Percentiles rank a stretch among this genome's conserved stretches.
These are phyloP conservation scores for Dryas drummondii DNA, from an alignment of 306 rosid genomes.

Conservation along the genomic window DNA sequence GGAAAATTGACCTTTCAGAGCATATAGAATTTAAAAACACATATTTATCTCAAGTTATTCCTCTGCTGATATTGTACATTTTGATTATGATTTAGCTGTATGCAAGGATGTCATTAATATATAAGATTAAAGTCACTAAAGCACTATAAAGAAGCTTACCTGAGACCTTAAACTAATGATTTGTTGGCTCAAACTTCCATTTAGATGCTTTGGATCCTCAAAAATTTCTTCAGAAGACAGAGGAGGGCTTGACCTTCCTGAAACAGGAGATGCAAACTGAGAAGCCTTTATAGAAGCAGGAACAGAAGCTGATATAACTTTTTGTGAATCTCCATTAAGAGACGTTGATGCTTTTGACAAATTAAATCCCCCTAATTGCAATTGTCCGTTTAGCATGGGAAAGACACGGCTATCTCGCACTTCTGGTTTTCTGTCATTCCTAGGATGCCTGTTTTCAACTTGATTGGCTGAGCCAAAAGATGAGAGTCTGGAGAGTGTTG, in stretches of 20 bases:
- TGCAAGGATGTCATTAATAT: neutral
- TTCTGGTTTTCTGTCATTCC: slow-evolving; percentile 40
- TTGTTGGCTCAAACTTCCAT: slow-evolving; percentile 68
- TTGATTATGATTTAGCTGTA: neutral
- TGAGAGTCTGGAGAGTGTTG: slow-evolving; percentile 66
- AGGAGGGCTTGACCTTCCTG: slow-evolving; percentile 60
- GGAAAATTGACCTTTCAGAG: neutral
- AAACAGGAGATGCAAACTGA: slow-evolving; percentile 65
- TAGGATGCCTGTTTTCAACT: slow-evolving; percentile 49
- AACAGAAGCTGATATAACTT: slow-evolving; percentile 43
- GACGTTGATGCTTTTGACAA: slow-evolving; percentile 46
- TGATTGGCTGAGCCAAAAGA: slow-evolving; percentile 68
- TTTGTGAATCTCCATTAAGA: slow-evolving; percentile 40
- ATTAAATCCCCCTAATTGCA: slow-evolving; percentile 38
- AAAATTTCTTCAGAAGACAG: slow-evolving; percentile 56
- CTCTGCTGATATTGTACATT: neutral
- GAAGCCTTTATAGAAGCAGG: slow-evolving; percentile 57
- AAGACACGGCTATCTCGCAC: slow-evolving; percentile 46
- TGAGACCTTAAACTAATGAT: slow-evolving; percentile 67
- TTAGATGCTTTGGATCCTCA: slow-evolving; percentile 54
- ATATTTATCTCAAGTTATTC: neutral
- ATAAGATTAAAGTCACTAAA: neutral
- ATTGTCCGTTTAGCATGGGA: slow-evolving; percentile 52
- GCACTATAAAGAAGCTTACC: slow-evolving; percentile 45
- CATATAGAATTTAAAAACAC: neutral